Percentiles rank a stretch among this genome's conserved stretches.
Evolutionary conservation across 2,329 filamentous ascomycete species (phyloP).

Genomic region (Septoria petroselini): DNA sequence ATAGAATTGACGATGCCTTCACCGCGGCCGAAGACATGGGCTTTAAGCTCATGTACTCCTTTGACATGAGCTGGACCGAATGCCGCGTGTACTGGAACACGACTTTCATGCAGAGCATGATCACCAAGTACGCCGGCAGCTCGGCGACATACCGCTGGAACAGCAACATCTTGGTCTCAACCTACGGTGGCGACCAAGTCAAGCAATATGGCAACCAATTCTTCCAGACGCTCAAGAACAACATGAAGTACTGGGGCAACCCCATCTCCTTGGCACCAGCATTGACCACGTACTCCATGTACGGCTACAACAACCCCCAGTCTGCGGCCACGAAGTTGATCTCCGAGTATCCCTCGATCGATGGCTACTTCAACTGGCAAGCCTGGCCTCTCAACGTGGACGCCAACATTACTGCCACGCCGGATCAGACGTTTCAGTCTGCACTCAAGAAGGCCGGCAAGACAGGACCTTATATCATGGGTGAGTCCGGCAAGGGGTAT

Average conservation of each 20-base stretch:
- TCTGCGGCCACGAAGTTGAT: slow-evolving; percentile 32
- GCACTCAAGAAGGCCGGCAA: slow-evolving; percentile 36
- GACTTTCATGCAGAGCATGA: slow-evolving; percentile 38
- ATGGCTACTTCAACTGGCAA: slow-evolving; percentile 43
- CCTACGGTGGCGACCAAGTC: slow-evolving; percentile 38
- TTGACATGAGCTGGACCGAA: slow-evolving; percentile 40
- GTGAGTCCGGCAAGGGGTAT: slow-evolving; percentile 32
- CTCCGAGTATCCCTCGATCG: slow-evolving; percentile 37
- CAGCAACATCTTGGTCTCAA: slow-evolving; percentile 40
- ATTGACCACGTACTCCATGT: slow-evolving; percentile 36
- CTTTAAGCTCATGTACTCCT: slow-evolving; percentile 41
- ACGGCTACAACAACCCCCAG: slow-evolving; percentile 31
- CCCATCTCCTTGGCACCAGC: slow-evolving; percentile 38
- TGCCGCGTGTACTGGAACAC: slow-evolving; percentile 41
- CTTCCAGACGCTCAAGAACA: slow-evolving; percentile 38
- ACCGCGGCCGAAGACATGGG: slow-evolving; percentile 35
- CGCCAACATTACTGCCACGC: slow-evolving; percentile 34
- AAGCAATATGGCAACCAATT: slow-evolving; percentile 38
- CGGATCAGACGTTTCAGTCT: slow-evolving; percentile 39
- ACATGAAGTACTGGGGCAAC: slow-evolving; percentile 32
- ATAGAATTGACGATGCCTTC: slow-evolving; percentile 40
- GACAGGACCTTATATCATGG: slow-evolving; percentile 41
- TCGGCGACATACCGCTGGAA: slow-evolving; percentile 39
- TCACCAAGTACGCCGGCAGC: slow-evolving; percentile 36
- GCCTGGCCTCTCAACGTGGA: slow-evolving; percentile 39